Evolutionary conservation across 495 filamentous ascomycete genomes (phyloP), one percentile per base, ranked within the genome.

Genomic region (Pseudoneurospora amorphoporcata): DNA sequence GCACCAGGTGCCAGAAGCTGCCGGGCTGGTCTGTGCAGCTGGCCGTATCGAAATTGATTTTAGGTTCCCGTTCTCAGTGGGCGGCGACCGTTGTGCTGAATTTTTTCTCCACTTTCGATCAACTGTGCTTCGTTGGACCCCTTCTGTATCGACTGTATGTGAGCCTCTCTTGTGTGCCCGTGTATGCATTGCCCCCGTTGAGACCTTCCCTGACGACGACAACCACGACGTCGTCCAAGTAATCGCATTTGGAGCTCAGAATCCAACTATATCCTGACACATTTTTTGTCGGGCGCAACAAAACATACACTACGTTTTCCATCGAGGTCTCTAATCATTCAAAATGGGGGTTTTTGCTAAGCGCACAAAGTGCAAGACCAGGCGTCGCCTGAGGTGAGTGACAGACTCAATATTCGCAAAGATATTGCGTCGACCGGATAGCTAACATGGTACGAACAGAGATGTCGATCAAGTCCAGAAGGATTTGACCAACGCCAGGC

Each of bases 401-500:
- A 23, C 35, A 29, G 42, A 70, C 42, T 10, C n/a, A 41, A 29
- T 61, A 29, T 14, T n/a, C 39, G 17, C 19, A 69, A 19, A 14
- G 10, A 58, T 32, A 14, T 3, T 58, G 47, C 2, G 5, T 23
- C 8, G 12, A 29, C 4, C n/a, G 35, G 8, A 14, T n/a, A 39
- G 74, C 72, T 77, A 37, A 78, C 71, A 4, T 43, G 12, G 7
- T 8, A 35, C 23, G 17, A 39, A 14, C 70, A 94, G 92, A 80
- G 94, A 93, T 82, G 86, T 97, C 75, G 95, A 99, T 79, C 95
- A 97, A 81, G 87, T 97, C 79, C 86, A 92, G 75, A 88, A 88
- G 65, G 95, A 99, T 81, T 82, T 97, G 69, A 83, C 81, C 70
- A 90, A 89, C 16, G 86, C 91, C 8, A 91, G 90, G 75, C 94